These are phyloP conservation scores for Sporothrix brunneoviolacea DNA, from an alignment of 2,329 filamentous ascomycete genomes.

Conservation along the genomic window DNA sequence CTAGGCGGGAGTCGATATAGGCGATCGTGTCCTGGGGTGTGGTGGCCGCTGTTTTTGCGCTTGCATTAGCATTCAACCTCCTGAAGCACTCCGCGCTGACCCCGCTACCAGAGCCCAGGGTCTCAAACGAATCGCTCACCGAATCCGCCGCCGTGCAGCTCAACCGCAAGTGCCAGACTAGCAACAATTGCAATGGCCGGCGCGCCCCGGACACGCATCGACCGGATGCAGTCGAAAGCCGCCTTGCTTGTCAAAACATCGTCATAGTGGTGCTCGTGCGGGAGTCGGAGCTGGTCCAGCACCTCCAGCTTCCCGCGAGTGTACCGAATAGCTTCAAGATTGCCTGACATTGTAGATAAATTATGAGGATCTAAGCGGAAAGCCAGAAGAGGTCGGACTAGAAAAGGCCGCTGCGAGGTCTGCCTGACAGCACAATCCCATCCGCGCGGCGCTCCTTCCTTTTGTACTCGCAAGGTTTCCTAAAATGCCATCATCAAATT, in stretches of 20 bases:
- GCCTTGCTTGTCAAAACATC: slow-evolving; percentile 62
- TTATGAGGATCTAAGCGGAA: not conserved
- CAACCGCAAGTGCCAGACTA: slow-evolving; percentile 78
- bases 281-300: slow-evolving; percentile 75
- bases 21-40: slow-evolving; percentile 52
- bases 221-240: slow-evolving; percentile 75
- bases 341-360: slow-evolving; percentile 13
- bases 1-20: slow-evolving; percentile 69
- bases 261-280: slow-evolving; percentile 75
- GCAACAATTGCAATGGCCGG: slow-evolving; percentile 98
- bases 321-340: slow-evolving; percentile 77
- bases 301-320: slow-evolving; percentile 65
- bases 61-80: too few species aligned
- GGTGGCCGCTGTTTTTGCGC: slow-evolving; percentile 22
- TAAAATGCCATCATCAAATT: slow-evolving; percentile 5
- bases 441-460: not conserved
- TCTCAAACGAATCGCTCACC: too few species aligned
- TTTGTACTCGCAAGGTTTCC: not conserved
- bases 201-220: slow-evolving; percentile 75
- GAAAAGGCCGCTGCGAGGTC: too few species aligned
- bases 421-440: too few species aligned
- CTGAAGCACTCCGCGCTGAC: too few species aligned
- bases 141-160: slow-evolving; percentile 56
- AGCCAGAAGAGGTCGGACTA: not conserved
- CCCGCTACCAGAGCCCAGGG: too few species aligned